Evolutionary conservation across 2,329 filamentous ascomycete genomes (phyloP).

Genomic region (Ilyonectria sp.): DNA sequence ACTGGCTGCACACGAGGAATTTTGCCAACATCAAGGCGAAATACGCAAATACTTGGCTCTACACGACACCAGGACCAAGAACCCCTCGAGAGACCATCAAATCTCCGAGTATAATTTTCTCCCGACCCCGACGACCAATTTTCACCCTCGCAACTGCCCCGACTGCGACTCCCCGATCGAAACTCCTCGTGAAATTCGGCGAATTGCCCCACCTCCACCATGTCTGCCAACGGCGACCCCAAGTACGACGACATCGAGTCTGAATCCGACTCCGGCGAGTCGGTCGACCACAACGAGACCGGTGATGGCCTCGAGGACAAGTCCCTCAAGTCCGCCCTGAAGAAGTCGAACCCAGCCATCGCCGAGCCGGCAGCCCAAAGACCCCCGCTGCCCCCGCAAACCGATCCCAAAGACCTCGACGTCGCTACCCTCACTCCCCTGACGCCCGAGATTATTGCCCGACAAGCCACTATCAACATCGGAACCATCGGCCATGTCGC

Average conservation of each 20-base stretch:
- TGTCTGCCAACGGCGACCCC: conserved; percentile 72
- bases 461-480: conserved; percentile 99
- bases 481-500: conserved; percentile 99
- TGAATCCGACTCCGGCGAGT: conserved; percentile 78
- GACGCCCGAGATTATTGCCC: conserved; percentile 95
- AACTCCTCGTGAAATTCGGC: conserved; percentile 41
- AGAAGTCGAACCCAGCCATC: conserved; percentile 75
- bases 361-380: conserved; percentile 69
- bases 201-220: conserved; percentile 57
- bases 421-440: conserved; percentile 85
- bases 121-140: conserved; percentile 32
- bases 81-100: conserved; percentile 31
- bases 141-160: conserved; percentile 28
- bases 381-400: conserved; percentile 83
- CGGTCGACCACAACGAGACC: conserved; percentile 71
- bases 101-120: conserved; percentile 42
- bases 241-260: conserved; percentile 83
- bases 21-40: conserved; percentile 57
- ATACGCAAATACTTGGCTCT: conserved; percentile 47
- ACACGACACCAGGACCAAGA: conserved; percentile 40
- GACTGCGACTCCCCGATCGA: conserved; percentile 35
- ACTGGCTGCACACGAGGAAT: conserved; percentile 60
- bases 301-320: conserved; percentile 73
- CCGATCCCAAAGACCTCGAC: conserved; percentile 91
- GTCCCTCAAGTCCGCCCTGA: conserved; percentile 87